These are phyloP conservation scores for Geotrichum bryndzae DNA, from an alignment of 1,139 yeast genomes.

Conservation along the genomic window DNA sequence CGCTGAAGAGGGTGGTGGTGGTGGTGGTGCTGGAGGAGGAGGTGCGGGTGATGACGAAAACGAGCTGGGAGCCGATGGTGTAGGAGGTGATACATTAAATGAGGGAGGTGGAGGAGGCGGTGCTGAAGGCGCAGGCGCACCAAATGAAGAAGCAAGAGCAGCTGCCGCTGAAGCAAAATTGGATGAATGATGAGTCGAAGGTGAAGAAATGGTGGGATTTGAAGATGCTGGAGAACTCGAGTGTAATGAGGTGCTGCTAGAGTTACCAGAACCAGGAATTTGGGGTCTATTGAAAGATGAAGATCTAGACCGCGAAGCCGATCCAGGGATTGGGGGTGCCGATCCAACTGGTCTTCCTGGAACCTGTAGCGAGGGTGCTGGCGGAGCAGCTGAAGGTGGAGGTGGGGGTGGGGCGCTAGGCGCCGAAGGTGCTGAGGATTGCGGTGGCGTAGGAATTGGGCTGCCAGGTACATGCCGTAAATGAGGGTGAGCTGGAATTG, in stretches of 20 bases:
- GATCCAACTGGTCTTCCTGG: constrained; percentile 26
- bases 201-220: constrained; percentile 16
- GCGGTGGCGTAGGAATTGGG: constrained; percentile 26
- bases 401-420: constrained; percentile 21
- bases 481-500: constrained; percentile 16
- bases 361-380: constrained; percentile 22
- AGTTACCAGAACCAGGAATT: constrained; percentile 14
- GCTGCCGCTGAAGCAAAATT: constrained; percentile 18
- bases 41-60: constrained; percentile 13
- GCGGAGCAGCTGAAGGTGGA: constrained; percentile 25
- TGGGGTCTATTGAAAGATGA: constrained; percentile 2
- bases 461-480: constrained; percentile 15
- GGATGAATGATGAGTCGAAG: constrained; percentile 15
- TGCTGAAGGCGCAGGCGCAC: constrained; percentile 26
- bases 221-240: constrained; percentile 11
- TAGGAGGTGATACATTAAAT: constrained; percentile 23
- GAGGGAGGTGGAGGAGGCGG: constrained; percentile 28
- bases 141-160: constrained; percentile 17
- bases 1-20: constrained; percentile 27
- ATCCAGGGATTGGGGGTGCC: constrained; percentile 25
- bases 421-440: constrained; percentile 24
- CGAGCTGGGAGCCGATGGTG: constrained; percentile 21
- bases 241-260: not conserved
- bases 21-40: constrained; percentile 18
- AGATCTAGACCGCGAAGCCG: constrained; percentile 23